These are phyloP conservation scores for Fusarium denticulatum DNA, from an alignment of 2,329 filamentous ascomycete genomes.

Conservation along the genomic window DNA sequence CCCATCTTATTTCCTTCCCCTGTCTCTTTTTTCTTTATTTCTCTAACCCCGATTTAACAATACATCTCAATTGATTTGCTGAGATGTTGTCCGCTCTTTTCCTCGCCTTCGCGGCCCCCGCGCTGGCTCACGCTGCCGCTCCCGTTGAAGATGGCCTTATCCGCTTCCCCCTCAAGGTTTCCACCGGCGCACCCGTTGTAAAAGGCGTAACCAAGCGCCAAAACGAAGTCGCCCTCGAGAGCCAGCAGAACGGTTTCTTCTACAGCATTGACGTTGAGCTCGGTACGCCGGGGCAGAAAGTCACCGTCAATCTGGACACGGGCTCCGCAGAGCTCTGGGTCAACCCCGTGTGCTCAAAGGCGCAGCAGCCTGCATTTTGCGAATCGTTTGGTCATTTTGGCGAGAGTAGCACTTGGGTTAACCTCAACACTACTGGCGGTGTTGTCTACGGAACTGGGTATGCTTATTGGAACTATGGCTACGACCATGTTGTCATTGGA, in stretches of 20 bases:
- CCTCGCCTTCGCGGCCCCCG: conserved; percentile 44
- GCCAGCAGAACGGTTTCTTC: conserved; percentile 47
- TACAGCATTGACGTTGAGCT: conserved; percentile 53
- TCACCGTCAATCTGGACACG: conserved; percentile 55
- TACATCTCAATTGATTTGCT: background rate
- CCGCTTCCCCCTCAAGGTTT: conserved; percentile 45
- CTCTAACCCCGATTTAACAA: background rate
- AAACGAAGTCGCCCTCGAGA: conserved; percentile 36
- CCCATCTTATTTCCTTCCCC: conserved; percentile 12
- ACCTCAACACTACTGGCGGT: conserved; percentile 39
- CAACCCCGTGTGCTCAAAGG: conserved; percentile 52
- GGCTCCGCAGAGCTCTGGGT: conserved; percentile 56
- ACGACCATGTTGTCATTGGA: conserved; percentile 48
- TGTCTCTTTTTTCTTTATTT: background rate
- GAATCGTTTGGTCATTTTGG: conserved; percentile 45
- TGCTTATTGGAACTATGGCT: conserved; percentile 48
- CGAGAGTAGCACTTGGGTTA: conserved; percentile 43
- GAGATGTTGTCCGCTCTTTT: conserved; percentile 47
- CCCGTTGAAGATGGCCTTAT: conserved; percentile 39
- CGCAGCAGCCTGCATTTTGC: conserved; percentile 44
- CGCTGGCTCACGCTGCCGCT: conserved; percentile 35
- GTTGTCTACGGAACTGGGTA: conserved; percentile 48
- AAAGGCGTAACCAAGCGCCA: conserved; percentile 46
- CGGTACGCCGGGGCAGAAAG: conserved; percentile 51
- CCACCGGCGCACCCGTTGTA: conserved; percentile 40